Conservation (phyloP, 495 filamentous ascomycete species). For the Alectoria sarmentosa region DNA sequence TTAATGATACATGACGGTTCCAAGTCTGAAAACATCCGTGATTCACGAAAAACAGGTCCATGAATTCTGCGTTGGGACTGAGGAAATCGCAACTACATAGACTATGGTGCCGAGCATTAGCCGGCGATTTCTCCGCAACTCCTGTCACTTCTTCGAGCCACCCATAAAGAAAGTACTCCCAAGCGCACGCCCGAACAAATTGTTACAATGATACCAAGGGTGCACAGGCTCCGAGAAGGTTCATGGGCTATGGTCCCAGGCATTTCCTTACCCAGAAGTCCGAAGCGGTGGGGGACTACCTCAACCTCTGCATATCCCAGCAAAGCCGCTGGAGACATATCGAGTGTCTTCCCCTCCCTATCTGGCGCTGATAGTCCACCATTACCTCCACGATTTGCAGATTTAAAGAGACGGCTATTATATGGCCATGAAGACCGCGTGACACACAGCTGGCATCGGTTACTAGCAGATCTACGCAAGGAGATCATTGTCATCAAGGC, state of each 20-base stretch:
- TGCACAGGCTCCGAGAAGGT: neutral
- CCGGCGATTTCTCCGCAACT: neutral
- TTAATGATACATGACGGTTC: neutral
- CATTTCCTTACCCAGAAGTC: neutral
- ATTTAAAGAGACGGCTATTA: slow-evolving; percentile 64
- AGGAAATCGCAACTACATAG: no score
- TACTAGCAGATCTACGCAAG: slow-evolving; percentile 50
- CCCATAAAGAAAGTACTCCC: neutral
- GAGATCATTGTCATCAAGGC: slow-evolving; percentile 40
- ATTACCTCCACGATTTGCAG: slow-evolving; percentile 63
- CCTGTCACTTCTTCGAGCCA: neutral
- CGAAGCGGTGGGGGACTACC: neutral
- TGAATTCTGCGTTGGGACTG: no score
- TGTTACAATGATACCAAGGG: neutral
- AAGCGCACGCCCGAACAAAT: neutral
- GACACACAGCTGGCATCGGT: slow-evolving; percentile 58
- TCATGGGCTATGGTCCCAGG: neutral
- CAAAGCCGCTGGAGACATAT: slow-evolving; percentile 65
- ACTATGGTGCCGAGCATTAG: no score
- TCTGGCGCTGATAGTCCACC: slow-evolving; percentile 57
- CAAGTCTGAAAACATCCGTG: neutral
- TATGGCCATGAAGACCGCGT: slow-evolving; percentile 55
- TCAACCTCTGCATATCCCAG: slow-evolving; percentile 8
- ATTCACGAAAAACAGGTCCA: no score
- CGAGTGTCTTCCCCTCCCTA: slow-evolving; percentile 74